phyloP scores from a whole-genome alignment of 2,329 filamentous ascomycete genomes.

The Sarocladium kiliense region DNA sequence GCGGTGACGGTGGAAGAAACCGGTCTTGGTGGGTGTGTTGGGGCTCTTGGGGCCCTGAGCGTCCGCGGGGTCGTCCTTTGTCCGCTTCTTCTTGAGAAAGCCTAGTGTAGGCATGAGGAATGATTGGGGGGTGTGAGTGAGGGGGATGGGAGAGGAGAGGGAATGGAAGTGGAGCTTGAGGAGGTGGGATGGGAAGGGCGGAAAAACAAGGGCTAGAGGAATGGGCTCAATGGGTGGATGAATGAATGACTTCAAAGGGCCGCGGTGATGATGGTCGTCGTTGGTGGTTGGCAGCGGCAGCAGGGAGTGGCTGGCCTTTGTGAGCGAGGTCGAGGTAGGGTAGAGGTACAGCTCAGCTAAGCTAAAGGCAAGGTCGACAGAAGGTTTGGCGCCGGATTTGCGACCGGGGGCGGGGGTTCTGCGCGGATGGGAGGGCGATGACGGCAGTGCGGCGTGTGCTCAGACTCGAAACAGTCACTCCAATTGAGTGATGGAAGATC shows the following conservation, averaged over 20 bases:
- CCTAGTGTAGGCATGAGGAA: slow-evolving; percentile 9
- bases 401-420: not conserved
- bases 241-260: not conserved
- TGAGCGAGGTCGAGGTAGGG: too few relatives aligned
- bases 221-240: not conserved
- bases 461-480: not conserved
- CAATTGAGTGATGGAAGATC: not conserved
- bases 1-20: slow-evolving; percentile 20
- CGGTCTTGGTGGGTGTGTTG: slow-evolving; percentile 16
- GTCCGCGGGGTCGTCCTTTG: slow-evolving; percentile 8
- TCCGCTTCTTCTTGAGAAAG: slow-evolving; percentile 11
- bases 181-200: slow-evolving; percentile 9
- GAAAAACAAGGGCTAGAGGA: slow-evolving; percentile 7
- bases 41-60: slow-evolving; percentile 11
- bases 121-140: slow-evolving; percentile 3
- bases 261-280: not conserved
- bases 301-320: not conserved
- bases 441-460: not conserved
- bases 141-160: slow-evolving; percentile 8
- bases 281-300: not conserved
- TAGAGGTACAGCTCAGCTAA: too few relatives aligned
- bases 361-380: too few relatives aligned
- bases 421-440: not conserved
- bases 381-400: not conserved
- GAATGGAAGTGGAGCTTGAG: slow-evolving; percentile 11